Evolutionary conservation across 169 alveolate species (phyloP), one percentile per base, ranked within the genome.

Genomic region (Eimeria necatrix): DNA sequence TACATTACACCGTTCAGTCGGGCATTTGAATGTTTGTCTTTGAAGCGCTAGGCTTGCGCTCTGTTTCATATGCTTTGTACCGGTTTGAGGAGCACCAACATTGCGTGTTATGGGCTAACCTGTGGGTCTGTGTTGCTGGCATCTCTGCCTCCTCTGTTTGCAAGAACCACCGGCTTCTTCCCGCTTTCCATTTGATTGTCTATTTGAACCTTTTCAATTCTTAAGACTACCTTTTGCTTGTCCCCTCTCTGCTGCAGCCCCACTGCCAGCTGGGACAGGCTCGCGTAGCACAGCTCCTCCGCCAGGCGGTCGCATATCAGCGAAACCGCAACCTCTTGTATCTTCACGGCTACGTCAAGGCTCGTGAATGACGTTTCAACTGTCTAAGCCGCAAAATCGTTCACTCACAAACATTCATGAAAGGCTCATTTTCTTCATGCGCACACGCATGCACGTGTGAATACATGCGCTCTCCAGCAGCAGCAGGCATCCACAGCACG

Each of bases 191-290:
- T 85, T 90, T 97, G 98, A 76, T 96, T 96, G 90, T 97, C 98
- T 68, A 97, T 74, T 52, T 97, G 98, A 1, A 97, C 96, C 74
- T 96, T 98, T 26, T 96, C 94, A n/a, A 97, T 96, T 68, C 97
- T 92, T 7, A 97, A 70, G 26, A 96, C 97, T 20, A 97, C 94
- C 51, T 96, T 95, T 95, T 97, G 98, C 70, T 96, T 96, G 86
- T 97, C 98, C 49, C 97, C 98, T 73, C 97, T 96, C 96, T 95
- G 97, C 93, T 95, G 96, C 76, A 96, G 90, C 59, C 94, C 88
- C 46, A 18, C 52, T 53, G 93, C 93, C 8, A 46, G 80, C 59
- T 46, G 81, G 10, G 61, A 32, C 61, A 85, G 2, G 26, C 80
- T 60, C 41, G 81, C 64, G 49, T 18, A 61, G 49, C 81, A 56